phyloP scores from a whole-genome alignment of 352 stramenopile genomes.

The Phytopythium oedochilum region DNA sequence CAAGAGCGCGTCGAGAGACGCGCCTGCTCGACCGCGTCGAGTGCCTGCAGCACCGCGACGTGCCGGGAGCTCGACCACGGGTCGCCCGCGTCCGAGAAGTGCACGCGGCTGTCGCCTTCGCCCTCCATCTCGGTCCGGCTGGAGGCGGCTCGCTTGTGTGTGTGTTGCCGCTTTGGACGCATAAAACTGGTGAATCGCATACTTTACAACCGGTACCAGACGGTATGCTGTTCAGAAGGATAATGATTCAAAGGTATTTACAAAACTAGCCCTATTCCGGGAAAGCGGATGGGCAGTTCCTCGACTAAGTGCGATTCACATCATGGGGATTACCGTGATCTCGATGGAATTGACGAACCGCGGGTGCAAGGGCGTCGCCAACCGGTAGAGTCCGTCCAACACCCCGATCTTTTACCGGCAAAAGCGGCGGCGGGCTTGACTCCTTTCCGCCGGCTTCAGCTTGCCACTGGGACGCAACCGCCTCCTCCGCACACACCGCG shows the following conservation, averaged over 20 bases:
- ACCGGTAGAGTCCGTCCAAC: too few relatives aligned
- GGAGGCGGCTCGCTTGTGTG: not conserved
- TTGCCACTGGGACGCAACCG: too few relatives aligned
- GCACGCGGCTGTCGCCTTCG: constrained; percentile 68
- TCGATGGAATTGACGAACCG: not conserved
- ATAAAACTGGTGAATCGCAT: not conserved
- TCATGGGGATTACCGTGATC: too few relatives aligned
- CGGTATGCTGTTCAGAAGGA: not conserved
- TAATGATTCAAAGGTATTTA: too few relatives aligned
- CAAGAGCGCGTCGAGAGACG: too few relatives aligned
- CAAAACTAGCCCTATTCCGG: too few relatives aligned
- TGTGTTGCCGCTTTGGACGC: not conserved
- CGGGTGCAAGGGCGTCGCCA: not conserved
- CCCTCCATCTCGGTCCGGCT: constrained; percentile 31
- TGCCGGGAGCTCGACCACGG: constrained; percentile 70
- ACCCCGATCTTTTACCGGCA: too few relatives aligned
- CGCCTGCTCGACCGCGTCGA: constrained; percentile 76
- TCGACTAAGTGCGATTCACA: too few relatives aligned
- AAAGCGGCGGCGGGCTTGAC: not conserved
- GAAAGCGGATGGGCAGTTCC: constrained; percentile 4
- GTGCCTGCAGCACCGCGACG: constrained; percentile 68
- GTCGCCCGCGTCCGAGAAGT: constrained; percentile 69
- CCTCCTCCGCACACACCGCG: too few relatives aligned
- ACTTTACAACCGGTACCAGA: not conserved
- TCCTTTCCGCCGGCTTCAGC: not conserved